Base-by-base conservation (phyloP, 306 rosid species). In the Ormosia emarginata region DNA sequence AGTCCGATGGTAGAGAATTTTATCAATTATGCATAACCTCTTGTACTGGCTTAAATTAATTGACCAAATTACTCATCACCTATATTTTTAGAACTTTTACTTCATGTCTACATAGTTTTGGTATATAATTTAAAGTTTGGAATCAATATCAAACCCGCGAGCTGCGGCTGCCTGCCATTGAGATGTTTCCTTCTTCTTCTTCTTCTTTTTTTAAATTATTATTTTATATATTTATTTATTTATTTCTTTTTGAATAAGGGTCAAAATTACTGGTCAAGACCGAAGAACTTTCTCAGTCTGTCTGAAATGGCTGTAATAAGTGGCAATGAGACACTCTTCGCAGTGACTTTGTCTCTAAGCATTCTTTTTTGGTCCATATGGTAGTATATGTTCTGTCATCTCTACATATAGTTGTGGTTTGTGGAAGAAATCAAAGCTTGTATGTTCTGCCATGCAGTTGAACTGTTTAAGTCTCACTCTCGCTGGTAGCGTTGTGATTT, bases 1-100 rank as follows among this genome's bases (percentile, higher is more conserved):
- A 40, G 14, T 17, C 8, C n/a, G 2, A 58, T 68, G 72, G 58
- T 78, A 71, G 83, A 3, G 74, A 71, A 32, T 52, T 67, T 63
- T 17, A 71, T 77, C 33, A 71, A 77, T 77, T 37, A 40, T 56
- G 34, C 34, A 56, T 36, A 33, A 53, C 63, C 41, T 55, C 46
- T 40, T 78, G 32, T 34, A 55, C 58, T 34, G 30, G 14, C 56
- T 72, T 65, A 34, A 78, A 78, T 79, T 66, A 65, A 79, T 55
- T 65, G 41, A n/a, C 58, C 34, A 79, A 79, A 67, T 56, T 30
- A 84, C 67, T 66, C 67, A 37, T n/a, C 63, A 73, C 72, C 67
- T 56, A 78, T 24, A 73, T 65, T 72, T 49, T 56, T 18, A 13
- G 49, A 43, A 10, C 66, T 36, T 78, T 79, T 72, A 72, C 66